Evolutionary conservation across 2,329 filamentous ascomycete species (phyloP).

Genomic region (Bretziella fagacearum): DNA sequence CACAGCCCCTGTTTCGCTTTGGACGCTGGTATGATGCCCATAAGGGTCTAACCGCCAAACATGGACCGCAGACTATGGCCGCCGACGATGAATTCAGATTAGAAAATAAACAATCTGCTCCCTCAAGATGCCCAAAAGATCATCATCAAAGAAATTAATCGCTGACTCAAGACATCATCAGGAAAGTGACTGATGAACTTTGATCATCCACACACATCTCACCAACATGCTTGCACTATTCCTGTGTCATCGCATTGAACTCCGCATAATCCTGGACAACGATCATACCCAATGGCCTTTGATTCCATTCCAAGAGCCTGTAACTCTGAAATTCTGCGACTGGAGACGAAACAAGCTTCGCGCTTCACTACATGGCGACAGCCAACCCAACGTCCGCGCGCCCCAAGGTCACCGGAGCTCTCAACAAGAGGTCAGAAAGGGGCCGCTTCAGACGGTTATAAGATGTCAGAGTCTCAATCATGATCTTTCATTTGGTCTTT

Average conservation of each 20-base stretch:
- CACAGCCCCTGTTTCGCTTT: neutral
- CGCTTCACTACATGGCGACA: neutral
- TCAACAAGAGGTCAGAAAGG: neutral
- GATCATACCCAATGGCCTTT: slow-evolving; percentile 2
- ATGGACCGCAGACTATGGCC: neutral
- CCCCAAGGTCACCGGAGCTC: no score
- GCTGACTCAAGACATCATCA: no score
- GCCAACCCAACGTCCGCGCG: no score
- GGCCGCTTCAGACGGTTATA: neutral
- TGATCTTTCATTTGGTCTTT: neutral
- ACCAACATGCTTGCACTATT: neutral
- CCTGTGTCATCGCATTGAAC: neutral
- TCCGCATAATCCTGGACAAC: neutral
- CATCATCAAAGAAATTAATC: no score
- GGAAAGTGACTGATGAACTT: no score
- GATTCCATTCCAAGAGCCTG: neutral
- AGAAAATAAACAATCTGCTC: no score
- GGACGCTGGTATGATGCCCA: neutral
- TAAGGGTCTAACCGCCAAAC: neutral
- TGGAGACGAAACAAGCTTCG: slow-evolving; percentile 1
- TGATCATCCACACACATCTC: no score
- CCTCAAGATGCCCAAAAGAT: no score
- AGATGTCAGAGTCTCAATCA: neutral
- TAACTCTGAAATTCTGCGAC: neutral
- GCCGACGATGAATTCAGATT: no score